phyloP scores from a whole-genome alignment of 2,329 filamentous ascomycete genomes.

The Fusarium longipes region DNA sequence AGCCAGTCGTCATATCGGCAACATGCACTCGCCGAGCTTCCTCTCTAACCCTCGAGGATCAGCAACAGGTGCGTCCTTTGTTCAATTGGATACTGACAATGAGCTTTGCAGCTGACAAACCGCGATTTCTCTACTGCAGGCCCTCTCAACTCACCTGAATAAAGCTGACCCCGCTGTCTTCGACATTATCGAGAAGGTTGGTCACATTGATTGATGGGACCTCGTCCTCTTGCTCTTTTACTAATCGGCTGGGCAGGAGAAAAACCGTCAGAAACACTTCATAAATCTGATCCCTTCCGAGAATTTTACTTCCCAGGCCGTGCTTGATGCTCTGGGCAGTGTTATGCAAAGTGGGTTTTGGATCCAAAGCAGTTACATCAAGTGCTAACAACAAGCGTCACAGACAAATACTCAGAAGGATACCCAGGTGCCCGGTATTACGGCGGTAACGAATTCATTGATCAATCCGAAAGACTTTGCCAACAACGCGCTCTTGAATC shows the following conservation, averaged over 20 bases:
- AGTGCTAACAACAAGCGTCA: slow-evolving; percentile 2
- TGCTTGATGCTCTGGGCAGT: slow-evolving; percentile 90
- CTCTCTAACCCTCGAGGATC: slow-evolving; percentile 63
- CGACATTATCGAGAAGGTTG: slow-evolving; percentile 89
- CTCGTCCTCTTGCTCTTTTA: background rate
- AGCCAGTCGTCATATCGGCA: slow-evolving; percentile 40
- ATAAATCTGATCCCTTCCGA: slow-evolving; percentile 97
- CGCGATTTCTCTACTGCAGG: slow-evolving; percentile 60
- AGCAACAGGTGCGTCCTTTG: slow-evolving; percentile 65
- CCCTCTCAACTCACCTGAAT: slow-evolving; percentile 82
- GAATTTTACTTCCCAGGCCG: slow-evolving; percentile 94
- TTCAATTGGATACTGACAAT: slow-evolving; percentile 24
- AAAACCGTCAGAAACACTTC: slow-evolving; percentile 95
- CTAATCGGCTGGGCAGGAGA: slow-evolving; percentile 72
- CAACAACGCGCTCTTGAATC: slow-evolving; percentile 90
- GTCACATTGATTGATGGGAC: slow-evolving; percentile 24
- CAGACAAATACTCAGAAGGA: slow-evolving; percentile 98
- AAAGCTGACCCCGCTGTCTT: slow-evolving; percentile 89
- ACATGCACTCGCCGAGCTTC: slow-evolving; percentile 54
- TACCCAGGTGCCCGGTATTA: slow-evolving; percentile 98
- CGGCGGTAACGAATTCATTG: slow-evolving; percentile 96
- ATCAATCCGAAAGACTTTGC: slow-evolving; percentile 87
- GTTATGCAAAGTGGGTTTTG: slow-evolving; percentile 85
- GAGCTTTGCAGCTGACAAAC: slow-evolving; percentile 27
- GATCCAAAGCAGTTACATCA: slow-evolving; percentile 1